Evolutionary conservation across 2,329 filamentous ascomycete genomes (phyloP).

Genomic region (Trichoderma guizhouense): DNA sequence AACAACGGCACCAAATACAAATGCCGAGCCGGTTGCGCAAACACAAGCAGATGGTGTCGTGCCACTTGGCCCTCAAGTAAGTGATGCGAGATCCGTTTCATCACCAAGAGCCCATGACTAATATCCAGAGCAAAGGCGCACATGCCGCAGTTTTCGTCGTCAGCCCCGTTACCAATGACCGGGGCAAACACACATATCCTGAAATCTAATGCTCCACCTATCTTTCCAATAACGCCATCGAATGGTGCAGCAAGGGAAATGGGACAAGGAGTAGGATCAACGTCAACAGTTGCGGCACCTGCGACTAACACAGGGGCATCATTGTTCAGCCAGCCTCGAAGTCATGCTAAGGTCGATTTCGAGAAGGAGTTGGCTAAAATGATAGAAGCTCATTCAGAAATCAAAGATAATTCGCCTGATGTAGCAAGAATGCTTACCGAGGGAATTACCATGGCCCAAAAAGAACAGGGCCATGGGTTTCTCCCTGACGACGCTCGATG

Average conservation of each 20-base stretch:
- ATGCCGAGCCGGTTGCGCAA: neutral
- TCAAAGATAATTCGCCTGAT: neutral
- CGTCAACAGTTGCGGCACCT: neutral
- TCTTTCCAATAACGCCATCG: neutral
- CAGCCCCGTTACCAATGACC: constrained; percentile 32
- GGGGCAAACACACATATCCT: constrained; percentile 38
- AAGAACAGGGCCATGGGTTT: constrained; percentile 27
- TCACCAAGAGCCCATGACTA: neutral
- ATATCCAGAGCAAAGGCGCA: neutral
- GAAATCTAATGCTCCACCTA: neutral
- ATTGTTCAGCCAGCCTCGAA: constrained; percentile 26
- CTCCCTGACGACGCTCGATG: constrained; percentile 36
- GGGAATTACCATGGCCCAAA: constrained; percentile 28
- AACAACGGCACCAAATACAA: neutral
- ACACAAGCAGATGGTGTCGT: neutral
- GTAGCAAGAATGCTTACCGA: constrained; percentile 21
- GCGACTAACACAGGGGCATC: neutral
- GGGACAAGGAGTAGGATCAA: neutral
- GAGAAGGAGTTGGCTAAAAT: constrained; percentile 16
- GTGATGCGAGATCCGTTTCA: neutral
- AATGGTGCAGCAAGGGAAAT: neutral
- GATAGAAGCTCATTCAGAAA: neutral
- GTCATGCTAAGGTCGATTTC: constrained; percentile 28
- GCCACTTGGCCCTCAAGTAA: neutral
- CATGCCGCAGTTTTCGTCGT: constrained; percentile 4